Evolutionary conservation across 2,329 filamentous ascomycete genomes (phyloP).

Genomic region (Podosphaera fusca): DNA sequence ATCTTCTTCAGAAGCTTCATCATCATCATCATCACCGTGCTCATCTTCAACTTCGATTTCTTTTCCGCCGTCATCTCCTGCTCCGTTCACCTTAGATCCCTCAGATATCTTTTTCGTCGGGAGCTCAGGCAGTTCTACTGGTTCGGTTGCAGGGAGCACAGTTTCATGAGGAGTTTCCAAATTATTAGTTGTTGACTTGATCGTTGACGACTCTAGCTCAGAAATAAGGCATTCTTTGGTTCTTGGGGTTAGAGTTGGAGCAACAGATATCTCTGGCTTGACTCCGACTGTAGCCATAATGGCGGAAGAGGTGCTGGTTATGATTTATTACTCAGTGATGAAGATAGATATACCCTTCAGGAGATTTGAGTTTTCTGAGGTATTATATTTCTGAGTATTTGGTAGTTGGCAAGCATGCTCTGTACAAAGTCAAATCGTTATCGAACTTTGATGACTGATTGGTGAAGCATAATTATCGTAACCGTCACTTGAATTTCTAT

Average conservation of each 20-base stretch:
- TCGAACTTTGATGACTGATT: background rate
- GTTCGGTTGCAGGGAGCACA: too few relatives aligned
- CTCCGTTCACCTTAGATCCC: background rate
- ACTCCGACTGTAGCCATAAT: too few relatives aligned
- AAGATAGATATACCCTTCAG: background rate
- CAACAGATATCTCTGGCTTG: background rate
- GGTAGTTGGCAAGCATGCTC: background rate
- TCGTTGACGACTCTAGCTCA: background rate
- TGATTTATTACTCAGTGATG: background rate
- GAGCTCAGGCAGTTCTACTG: background rate
- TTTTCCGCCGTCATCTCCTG: background rate
- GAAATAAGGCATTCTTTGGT: background rate
- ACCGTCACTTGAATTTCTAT: too few relatives aligned
- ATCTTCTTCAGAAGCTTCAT: conserved; percentile 7
- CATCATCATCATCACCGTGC: background rate
- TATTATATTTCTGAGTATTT: background rate
- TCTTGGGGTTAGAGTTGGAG: background rate
- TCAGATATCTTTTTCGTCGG: background rate
- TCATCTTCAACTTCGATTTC: background rate
- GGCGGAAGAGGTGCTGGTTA: background rate
- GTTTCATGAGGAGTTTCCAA: too few relatives aligned
- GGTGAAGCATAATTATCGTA: background rate
- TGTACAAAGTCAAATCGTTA: background rate
- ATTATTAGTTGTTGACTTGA: too few relatives aligned
- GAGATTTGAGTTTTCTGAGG: background rate